Evolutionary conservation across 2,329 filamentous ascomycete genomes (phyloP).

Genomic region (Stromatinia cepivora): DNA sequence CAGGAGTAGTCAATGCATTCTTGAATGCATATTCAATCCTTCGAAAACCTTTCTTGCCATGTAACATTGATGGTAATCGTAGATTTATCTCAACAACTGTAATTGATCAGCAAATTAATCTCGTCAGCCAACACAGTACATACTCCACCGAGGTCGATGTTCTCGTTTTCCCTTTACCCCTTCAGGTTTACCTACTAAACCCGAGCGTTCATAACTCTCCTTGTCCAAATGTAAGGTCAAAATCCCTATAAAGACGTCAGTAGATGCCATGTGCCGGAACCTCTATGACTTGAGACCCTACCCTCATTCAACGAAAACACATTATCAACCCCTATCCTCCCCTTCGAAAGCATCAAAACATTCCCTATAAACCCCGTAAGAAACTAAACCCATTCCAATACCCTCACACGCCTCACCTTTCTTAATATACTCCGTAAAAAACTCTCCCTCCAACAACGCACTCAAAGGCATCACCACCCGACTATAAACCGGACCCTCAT

Average conservation of each 20-base stretch:
- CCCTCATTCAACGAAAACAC: slow-evolving; percentile 71
- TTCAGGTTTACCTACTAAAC: slow-evolving; percentile 71
- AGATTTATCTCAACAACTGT: slow-evolving; percentile 77
- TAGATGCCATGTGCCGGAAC: not conserved
- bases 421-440: slow-evolving; percentile 86
- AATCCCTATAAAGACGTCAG: slow-evolving; percentile 51
- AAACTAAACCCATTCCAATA: not conserved
- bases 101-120: slow-evolving; percentile 36
- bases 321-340: slow-evolving; percentile 67
- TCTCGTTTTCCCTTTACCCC: slow-evolving; percentile 58
- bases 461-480: slow-evolving; percentile 71
- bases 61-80: slow-evolving; percentile 71
- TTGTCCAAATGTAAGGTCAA: slow-evolving; percentile 78
- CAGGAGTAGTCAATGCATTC: slow-evolving; percentile 67
- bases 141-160: slow-evolving; percentile 73
- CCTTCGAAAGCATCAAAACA: slow-evolving; percentile 81
- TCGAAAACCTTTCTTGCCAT: slow-evolving; percentile 40
- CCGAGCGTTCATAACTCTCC: slow-evolving; percentile 78
- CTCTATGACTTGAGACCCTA: slow-evolving; percentile 38
- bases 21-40: slow-evolving; percentile 47
- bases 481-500: slow-evolving; percentile 55
- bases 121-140: slow-evolving; percentile 32
- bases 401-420: slow-evolving; percentile 37
- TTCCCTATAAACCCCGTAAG: slow-evolving; percentile 55
- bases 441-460: slow-evolving; percentile 70